Percentiles rank a stretch among this genome's conserved stretches.
Evolutionary conservation across 768 basidiomycete species (phyloP).

Genomic region (Arthromyces matolae): DNA sequence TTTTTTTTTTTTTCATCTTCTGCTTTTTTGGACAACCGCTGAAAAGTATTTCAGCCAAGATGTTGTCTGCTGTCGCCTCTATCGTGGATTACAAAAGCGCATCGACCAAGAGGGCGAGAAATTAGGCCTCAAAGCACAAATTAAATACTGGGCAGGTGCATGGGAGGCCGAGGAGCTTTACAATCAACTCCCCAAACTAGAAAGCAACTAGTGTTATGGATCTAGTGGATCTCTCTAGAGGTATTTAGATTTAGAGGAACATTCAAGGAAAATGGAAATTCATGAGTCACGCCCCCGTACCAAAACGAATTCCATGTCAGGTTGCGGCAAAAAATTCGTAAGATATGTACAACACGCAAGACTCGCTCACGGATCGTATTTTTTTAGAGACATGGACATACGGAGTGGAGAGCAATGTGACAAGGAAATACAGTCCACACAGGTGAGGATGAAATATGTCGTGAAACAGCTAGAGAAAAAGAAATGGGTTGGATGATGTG

Average conservation of each 20-base stretch:
- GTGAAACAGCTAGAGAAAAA: conserved; percentile 2
- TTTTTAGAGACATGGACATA: conserved; percentile 11
- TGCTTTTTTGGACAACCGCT: neutral
- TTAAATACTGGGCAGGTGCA: conserved; percentile 88
- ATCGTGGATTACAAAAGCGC: conserved; percentile 74
- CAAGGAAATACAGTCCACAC: neutral
- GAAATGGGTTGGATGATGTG: neutral
- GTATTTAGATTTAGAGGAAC: conserved; percentile 8
- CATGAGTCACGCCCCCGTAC: neutral
- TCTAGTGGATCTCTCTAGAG: no score
- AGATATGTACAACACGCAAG: conserved; percentile 16
- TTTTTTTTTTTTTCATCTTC: neutral
- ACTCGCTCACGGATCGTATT: conserved; percentile 19
- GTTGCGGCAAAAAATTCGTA: conserved; percentile 6
- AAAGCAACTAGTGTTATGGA: no score
- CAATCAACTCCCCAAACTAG: conserved; percentile 37
- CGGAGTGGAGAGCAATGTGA: neutral
- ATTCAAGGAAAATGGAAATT: no score
- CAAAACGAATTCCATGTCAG: conserved; percentile 13
- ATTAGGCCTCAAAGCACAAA: conserved; percentile 63
- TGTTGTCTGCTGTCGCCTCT: conserved; percentile 71
- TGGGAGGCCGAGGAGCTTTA: conserved; percentile 96
- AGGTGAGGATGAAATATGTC: conserved; percentile 6
- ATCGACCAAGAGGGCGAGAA: conserved; percentile 67
- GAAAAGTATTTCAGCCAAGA: conserved; percentile 80